phyloP scores from a whole-genome alignment of 1,139 yeast species.

The Magnusiomyces ingens region DNA sequence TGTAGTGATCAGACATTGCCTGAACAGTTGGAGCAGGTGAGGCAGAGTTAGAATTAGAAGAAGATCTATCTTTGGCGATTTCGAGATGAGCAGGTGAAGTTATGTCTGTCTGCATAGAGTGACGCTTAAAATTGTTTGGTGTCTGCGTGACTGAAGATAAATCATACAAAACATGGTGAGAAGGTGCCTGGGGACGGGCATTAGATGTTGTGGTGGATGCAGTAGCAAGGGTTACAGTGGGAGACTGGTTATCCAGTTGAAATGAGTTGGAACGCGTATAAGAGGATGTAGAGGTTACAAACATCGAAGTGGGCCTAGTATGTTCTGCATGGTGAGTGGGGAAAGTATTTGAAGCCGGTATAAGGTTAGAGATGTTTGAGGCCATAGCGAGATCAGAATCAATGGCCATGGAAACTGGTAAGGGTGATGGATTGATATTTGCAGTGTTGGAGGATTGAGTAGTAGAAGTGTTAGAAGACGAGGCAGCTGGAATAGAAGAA shows the following conservation, averaged over 20 bases:
- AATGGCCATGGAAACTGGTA: not conserved
- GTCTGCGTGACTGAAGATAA: too few relatives aligned
- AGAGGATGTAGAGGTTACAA: conserved; percentile 8
- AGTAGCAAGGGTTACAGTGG: not conserved
- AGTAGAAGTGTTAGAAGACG: not conserved
- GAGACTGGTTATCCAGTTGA: not conserved
- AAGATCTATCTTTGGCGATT: too few relatives aligned
- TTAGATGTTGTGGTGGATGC: not conserved
- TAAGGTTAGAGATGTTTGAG: conserved; percentile 1
- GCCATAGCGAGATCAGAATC: not conserved
- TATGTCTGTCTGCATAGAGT: too few relatives aligned
- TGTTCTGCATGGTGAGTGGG: not conserved
- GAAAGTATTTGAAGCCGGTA: not conserved
- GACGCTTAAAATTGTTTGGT: too few relatives aligned
- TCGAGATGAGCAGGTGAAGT: too few relatives aligned
- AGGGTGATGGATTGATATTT: not conserved
- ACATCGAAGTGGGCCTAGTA: conserved; percentile 13
- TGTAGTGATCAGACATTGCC: too few relatives aligned
- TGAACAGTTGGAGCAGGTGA: too few relatives aligned
- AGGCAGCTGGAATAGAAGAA: not conserved
- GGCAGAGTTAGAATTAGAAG: too few relatives aligned
- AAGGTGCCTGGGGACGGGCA: not conserved
- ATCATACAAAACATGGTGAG: too few relatives aligned
- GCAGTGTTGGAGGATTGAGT: not conserved
- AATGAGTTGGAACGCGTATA: not conserved